These are phyloP conservation scores for Erigeron canadensis DNA, from an alignment of 129 eudicot genomes.

Conservation along the genomic window DNA sequence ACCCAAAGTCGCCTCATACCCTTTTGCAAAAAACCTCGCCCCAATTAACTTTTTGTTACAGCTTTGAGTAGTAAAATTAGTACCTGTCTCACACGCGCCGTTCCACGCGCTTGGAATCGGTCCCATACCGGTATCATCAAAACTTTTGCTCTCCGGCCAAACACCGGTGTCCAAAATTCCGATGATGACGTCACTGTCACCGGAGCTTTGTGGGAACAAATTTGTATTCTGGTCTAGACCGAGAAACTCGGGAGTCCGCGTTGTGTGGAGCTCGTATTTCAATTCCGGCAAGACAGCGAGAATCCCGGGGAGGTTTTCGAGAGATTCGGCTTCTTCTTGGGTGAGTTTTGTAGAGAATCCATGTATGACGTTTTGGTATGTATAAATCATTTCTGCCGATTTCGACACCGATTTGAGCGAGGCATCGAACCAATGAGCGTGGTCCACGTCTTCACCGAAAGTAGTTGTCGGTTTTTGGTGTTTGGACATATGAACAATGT, in stretches of 20 bases:
- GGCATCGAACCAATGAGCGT: constrained; percentile 66
- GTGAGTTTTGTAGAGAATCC: constrained; percentile 80
- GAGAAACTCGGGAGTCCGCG: constrained; percentile 82
- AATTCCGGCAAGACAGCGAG: constrained; percentile 68
- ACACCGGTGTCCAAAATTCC: constrained; percentile 91
- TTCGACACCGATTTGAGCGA: constrained; percentile 72
- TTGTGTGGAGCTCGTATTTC: constrained; percentile 80
- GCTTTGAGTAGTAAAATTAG: constrained; percentile 48
- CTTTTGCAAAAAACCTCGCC: constrained; percentile 68
- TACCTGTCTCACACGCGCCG: constrained; percentile 73
- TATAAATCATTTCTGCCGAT: constrained; percentile 68
- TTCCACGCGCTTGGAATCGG: constrained; percentile 77
- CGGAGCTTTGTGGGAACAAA: constrained; percentile 45
- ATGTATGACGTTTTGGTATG: constrained; percentile 64
- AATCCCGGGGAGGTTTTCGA: constrained; percentile 59
- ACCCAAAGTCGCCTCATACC: constrained; percentile 74
- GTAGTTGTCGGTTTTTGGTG: constrained; percentile 59
- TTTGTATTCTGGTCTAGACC: constrained; percentile 62
- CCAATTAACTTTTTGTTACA: constrained; percentile 84
- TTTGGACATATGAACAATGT: constrained; percentile 81
- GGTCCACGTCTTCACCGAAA: constrained; percentile 48
- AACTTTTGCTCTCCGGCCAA: constrained; percentile 97
- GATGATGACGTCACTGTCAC: constrained; percentile 55
- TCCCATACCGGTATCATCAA: constrained; percentile 72
- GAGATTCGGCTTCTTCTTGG: constrained; percentile 40